These are phyloP conservation scores for Claviceps maximensis DNA, from an alignment of 2,329 filamentous ascomycete species.

Conservation along the genomic window DNA sequence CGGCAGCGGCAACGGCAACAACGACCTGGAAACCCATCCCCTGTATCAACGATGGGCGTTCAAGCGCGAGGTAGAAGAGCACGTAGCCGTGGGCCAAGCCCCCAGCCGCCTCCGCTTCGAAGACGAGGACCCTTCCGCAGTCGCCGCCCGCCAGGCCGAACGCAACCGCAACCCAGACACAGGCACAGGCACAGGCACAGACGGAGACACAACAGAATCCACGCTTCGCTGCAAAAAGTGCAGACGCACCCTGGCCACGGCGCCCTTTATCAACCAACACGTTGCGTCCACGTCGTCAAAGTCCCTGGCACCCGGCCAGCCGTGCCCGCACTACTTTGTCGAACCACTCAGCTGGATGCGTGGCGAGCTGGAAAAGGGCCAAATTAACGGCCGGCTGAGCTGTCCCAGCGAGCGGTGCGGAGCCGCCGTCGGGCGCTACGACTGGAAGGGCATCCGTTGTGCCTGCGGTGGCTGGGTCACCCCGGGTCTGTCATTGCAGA, in stretches of 20 bases:
- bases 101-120: slow-evolving; percentile 76
- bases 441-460: slow-evolving; percentile 92
- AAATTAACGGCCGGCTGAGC: slow-evolving; percentile 68
- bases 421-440: slow-evolving; percentile 79
- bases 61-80: slow-evolving; percentile 39
- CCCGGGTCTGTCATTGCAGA: slow-evolving; percentile 77
- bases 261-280: slow-evolving; percentile 55
- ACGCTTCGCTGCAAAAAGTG: slow-evolving; percentile 79
- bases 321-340: slow-evolving; percentile 77
- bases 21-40: slow-evolving; percentile 47
- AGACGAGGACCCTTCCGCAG: slow-evolving; percentile 42
- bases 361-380: slow-evolving; percentile 62
- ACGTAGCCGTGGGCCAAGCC: slow-evolving; percentile 59
- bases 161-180: neutral
- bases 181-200: neutral
- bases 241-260: slow-evolving; percentile 47
- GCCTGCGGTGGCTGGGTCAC: slow-evolving; percentile 84
- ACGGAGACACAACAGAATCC: slow-evolving; percentile 6
- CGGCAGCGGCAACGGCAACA: no score
- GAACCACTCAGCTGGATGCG: slow-evolving; percentile 96
- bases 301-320: slow-evolving; percentile 4
- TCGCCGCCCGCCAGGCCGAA: neutral
- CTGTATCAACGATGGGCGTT: slow-evolving; percentile 64
- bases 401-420: slow-evolving; percentile 71
- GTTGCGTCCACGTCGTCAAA: slow-evolving; percentile 8